Percentiles rank a stretch among this genome's conserved stretches.
These are phyloP conservation scores for Sordaria brevicollis DNA, from an alignment of 495 filamentous ascomycete genomes.

Conservation along the genomic window DNA sequence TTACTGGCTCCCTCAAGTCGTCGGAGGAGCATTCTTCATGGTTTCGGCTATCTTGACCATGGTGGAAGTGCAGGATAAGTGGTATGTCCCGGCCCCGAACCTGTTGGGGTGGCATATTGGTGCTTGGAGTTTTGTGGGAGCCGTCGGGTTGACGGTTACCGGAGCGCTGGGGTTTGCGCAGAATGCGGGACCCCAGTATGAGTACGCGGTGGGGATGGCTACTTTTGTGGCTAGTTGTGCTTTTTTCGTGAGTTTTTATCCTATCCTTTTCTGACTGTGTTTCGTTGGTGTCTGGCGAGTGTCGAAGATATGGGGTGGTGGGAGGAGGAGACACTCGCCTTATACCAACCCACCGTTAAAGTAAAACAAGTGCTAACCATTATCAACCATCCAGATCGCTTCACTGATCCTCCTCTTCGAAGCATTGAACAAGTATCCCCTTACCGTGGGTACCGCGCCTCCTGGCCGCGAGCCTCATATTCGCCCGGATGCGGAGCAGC, in stretches of 20 bases:
- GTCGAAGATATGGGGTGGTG: background rate
- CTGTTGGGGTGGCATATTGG: constrained; percentile 48
- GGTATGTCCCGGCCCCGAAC: constrained; percentile 43
- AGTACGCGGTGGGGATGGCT: constrained; percentile 46
- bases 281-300: background rate
- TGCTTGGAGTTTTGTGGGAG: constrained; percentile 37
- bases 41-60: constrained; percentile 51
- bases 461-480: background rate
- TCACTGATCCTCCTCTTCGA: constrained; percentile 58
- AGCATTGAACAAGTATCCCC: constrained; percentile 49
- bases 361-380: background rate
- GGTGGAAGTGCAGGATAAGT: constrained; percentile 57
- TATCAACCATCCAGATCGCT: constrained; percentile 28
- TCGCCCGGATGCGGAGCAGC: background rate
- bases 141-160: constrained; percentile 59
- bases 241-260: constrained; percentile 37
- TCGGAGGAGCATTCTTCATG: constrained; percentile 57
- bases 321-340: background rate
- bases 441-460: constrained; percentile 24
- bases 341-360: background rate
- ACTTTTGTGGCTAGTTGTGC: constrained; percentile 65
- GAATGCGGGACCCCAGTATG: constrained; percentile 30
- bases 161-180: constrained; percentile 48
- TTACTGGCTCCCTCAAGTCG: constrained; percentile 60
- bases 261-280: background rate